phyloP scores from a whole-genome alignment of 352 stramenopile species.

The Phytophthora ohioensis region DNA sequence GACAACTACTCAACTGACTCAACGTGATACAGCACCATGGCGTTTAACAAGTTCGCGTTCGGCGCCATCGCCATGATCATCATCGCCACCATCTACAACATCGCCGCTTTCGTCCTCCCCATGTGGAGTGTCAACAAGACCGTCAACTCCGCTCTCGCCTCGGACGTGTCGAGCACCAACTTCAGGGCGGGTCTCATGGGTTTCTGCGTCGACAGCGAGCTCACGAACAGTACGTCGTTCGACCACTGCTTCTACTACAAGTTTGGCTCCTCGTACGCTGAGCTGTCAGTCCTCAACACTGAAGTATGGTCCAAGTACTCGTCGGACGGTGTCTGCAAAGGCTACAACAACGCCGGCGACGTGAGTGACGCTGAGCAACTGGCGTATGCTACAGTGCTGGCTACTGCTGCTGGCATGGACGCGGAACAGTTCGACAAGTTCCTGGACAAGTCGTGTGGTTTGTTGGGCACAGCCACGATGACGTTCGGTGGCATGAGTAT shows the following conservation, averaged over 20 bases:
- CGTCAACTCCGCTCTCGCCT: conserved; percentile 18
- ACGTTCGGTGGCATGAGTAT: conserved; percentile 53
- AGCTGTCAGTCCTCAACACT: conserved; percentile 42
- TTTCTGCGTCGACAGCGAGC: conserved; percentile 58
- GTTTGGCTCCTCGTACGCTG: conserved; percentile 49
- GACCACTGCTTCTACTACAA: conserved; percentile 82
- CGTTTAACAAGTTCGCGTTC: conserved; percentile 25
- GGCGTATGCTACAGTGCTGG: conserved; percentile 45
- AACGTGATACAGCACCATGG: conserved; percentile 3
- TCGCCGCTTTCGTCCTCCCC: conserved; percentile 23
- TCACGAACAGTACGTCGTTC: conserved; percentile 47
- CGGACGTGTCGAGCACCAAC: conserved; percentile 17
- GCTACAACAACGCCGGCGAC: conserved; percentile 44
- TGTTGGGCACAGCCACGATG: conserved; percentile 51
- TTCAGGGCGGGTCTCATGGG: conserved; percentile 31
- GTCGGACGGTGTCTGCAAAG: conserved; percentile 58
- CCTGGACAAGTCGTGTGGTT: conserved; percentile 62
- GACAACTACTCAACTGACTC: too few species aligned
- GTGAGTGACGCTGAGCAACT: conserved; percentile 36
- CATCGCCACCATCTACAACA: conserved; percentile 33
- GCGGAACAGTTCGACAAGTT: conserved; percentile 61
- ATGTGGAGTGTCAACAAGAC: conserved; percentile 31
- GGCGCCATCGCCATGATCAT: conserved; percentile 28
- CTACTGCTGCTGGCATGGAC: conserved; percentile 56
- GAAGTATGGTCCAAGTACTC: conserved; percentile 52